Base-by-base conservation (phyloP, 2,329 filamentous ascomycete genomes). In the Fusarium odoratissimum region DNA sequence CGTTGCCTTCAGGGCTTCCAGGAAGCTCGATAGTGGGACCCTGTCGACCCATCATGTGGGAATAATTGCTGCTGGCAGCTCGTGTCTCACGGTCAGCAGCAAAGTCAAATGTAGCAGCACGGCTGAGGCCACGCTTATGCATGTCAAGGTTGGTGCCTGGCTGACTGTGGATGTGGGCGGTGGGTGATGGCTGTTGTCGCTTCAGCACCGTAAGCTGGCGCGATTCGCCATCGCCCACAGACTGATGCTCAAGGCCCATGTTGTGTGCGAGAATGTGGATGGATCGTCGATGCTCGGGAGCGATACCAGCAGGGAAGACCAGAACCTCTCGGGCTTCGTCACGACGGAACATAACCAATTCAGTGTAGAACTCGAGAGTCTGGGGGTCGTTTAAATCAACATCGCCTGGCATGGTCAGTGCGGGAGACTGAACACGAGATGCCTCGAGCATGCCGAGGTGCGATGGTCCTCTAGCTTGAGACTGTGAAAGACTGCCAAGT, bases 101-200 rank as follows among this genome's bases (percentile, higher is more conserved):
- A 82, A 98, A 98, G 82, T 98, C 96, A 74, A 97, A 97, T 5
- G 96, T 98, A n/a, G 96, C 96, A 21, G 96, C 95, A 71, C 96
- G 92, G 84, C 95, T 97, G 40, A 99, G 86, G 8, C 92, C 93
- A 68, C 95, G 93, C 75, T 95, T 92, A 76, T 94, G 91, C 62
- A 93, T 90, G 72, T 97, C 94, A 56, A 91, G 86, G 28, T 90
- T 90, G 65, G 93, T 91, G 63, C 91, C 91, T 3, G 89, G 87
- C 28, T 84, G 71, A 80, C 85, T 77, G 86, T 91, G 86, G 85
- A 91, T 82, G 76, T 87, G 84, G 54, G 86, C 82, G n/a, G 87
- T 83, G 42, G 88, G 82, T 49, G 86, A 81, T 80, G 86, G 70
- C 73, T 88, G 85, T 73, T 88, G 85, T 44, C 89, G 86, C 82